Percentiles rank a stretch among this genome's conserved stretches.
Conservation (phyloP, 75 land plant species). For the Sequoia sempervirens region DNA sequence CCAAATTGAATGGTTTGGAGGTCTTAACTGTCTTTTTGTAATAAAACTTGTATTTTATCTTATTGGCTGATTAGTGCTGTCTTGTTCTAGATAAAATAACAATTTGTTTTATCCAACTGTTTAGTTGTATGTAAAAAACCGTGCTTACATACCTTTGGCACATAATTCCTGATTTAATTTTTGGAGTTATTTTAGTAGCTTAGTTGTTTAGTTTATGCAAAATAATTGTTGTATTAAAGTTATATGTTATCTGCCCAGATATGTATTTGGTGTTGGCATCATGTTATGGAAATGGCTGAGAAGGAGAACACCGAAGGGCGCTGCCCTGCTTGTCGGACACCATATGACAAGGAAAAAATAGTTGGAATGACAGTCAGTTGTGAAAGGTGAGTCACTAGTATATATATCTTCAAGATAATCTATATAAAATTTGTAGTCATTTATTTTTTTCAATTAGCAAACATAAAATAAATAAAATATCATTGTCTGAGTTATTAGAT, state of each 20-base stretch:
- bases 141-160: neutral
- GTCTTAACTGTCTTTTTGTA: neutral
- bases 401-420: no score
- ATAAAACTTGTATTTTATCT: neutral
- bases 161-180: neutral
- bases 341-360: conserved; percentile 85
- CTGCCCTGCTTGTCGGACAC: conserved; percentile 77
- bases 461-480: no score
- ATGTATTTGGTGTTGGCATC: conserved; percentile 95
- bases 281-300: conserved; percentile 78
- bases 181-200: neutral
- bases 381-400: conserved; percentile 39
- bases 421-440: no score
- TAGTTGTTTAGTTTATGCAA: neutral
- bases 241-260: conserved; percentile 33
- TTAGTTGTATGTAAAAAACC: neutral
- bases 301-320: conserved; percentile 81
- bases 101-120: neutral
- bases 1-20: neutral
- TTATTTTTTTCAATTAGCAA: no score
- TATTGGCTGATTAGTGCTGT: neutral
- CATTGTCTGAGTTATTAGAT: no score
- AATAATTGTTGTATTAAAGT: neutral
- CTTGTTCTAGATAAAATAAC: neutral
- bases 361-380: conserved; percentile 57